Percentiles rank a stretch among this genome's conserved stretches.
These are phyloP conservation scores for Lathyrus aphaca DNA, from an alignment of 306 rosid genomes.

Conservation along the genomic window DNA sequence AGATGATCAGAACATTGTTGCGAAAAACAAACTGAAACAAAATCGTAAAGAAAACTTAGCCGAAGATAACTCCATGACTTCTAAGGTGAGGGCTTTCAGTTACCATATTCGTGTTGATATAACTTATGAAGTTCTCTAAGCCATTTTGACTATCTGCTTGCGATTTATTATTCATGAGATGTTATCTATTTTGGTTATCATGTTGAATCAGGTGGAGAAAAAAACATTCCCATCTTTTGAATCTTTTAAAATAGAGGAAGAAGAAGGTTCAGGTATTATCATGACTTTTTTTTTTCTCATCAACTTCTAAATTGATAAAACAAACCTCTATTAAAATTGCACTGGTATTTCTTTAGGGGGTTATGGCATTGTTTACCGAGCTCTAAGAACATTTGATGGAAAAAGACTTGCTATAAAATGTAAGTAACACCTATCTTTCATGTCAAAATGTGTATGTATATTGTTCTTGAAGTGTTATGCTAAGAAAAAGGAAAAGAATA, in stretches of 20 bases:
- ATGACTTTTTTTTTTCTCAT: neutral
- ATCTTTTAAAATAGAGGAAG: slow-evolving; percentile 55
- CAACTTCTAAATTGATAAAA: neutral
- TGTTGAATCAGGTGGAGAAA: slow-evolving; percentile 54
- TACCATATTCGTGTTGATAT: slow-evolving; percentile 7
- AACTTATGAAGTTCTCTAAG: neutral
- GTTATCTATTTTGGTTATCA: slow-evolving; percentile 22
- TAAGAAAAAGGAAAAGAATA: neutral
- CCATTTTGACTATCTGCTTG: slow-evolving; percentile 11
- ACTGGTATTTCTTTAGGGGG: slow-evolving; percentile 57
- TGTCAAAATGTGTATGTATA: slow-evolving; percentile 25
- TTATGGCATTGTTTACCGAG: slow-evolving; percentile 81
- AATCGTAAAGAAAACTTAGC: slow-evolving; percentile 35
- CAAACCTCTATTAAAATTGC: slow-evolving; percentile 10
- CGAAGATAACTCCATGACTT: slow-evolving; percentile 37
- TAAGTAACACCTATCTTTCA: slow-evolving; percentile 32
- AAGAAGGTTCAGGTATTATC: slow-evolving; percentile 81
- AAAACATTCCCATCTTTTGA: slow-evolving; percentile 63
- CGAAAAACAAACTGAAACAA: slow-evolving; percentile 45
- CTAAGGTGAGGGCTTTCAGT: slow-evolving; percentile 43
- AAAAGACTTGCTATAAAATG: slow-evolving; percentile 69
- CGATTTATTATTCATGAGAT: neutral
- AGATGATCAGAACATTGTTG: slow-evolving; percentile 39
- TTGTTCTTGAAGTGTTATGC: slow-evolving; percentile 16
- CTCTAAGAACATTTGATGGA: slow-evolving; percentile 57